A percentile compares a stretch with the other conserved stretches of the same genome.
These are phyloP conservation scores for Gnomoniopsis sp. DNA, from an alignment of 2,329 filamentous ascomycete species.

Conservation along the genomic window DNA sequence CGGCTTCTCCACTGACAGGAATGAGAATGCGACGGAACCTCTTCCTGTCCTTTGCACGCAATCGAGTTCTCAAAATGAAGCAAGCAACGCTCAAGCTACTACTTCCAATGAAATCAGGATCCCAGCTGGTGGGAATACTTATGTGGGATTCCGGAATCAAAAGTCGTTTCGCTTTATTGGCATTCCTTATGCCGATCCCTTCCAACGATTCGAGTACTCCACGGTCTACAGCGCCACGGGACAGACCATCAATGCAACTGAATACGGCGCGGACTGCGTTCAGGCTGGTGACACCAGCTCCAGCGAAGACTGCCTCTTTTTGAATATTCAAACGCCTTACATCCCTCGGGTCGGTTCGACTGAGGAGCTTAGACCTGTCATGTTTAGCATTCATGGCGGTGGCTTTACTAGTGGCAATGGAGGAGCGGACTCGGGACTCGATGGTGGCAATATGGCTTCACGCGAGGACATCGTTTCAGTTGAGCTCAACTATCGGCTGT, in stretches of 20 bases:
- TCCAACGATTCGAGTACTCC: conserved; percentile 32
- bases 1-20: conserved; percentile 20
- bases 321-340: conserved; percentile 46
- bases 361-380: conserved; percentile 40
- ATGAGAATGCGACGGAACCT: conserved; percentile 20
- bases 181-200: conserved; percentile 12
- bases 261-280: conserved; percentile 42
- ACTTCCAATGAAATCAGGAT: conserved; percentile 4
- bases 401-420: conserved; percentile 41
- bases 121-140: conserved; percentile 36
- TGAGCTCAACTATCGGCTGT: conserved; percentile 47
- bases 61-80: conserved; percentile 29
- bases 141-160: conserved; percentile 48
- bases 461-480: conserved; percentile 49
- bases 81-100: conserved; percentile 29
- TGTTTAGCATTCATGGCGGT: conserved; percentile 51
- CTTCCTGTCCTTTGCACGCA: conserved; percentile 51
- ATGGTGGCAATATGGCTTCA: conserved; percentile 45
- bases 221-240: conserved; percentile 40
- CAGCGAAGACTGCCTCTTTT: conserved; percentile 43
- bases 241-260: conserved; percentile 41
- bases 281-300: conserved; percentile 29
- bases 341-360: conserved; percentile 26
- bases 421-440: conserved; percentile 19
- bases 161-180: conserved; percentile 38